Evolutionary conservation across 345 rosid species (phyloP), one percentile per base, ranked within the genome.

Genomic region (Conringia planisiliqua): DNA sequence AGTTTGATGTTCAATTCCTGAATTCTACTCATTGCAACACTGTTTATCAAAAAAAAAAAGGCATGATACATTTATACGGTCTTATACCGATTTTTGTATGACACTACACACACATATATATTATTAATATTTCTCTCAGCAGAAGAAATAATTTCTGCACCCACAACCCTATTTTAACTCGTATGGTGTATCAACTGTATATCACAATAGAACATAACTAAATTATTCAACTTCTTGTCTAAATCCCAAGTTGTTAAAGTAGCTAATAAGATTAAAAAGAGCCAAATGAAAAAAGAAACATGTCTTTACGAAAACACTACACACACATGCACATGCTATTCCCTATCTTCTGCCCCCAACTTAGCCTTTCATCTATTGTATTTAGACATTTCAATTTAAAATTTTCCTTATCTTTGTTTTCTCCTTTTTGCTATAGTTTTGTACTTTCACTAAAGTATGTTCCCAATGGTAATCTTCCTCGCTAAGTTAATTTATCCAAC

Each of bases 391-490:
- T 61, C 50, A 40, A 68, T 76, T 62, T 43, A 3, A 24, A 42
- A 10, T 0, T 10, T 20, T 46, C 43, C 24, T 70, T 70, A 56
- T 55, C 71, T 77, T 76, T 56, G 60, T 55, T 10, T 35, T 70
- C 59, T 54, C 14, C 65, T 35, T 76, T 70, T 54, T 55, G 74
- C 35, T 56, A 70, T 76, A 55, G 74, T 44, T 58, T 32, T 70
- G 60, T 70, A 70, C 76, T 36, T 70, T 63, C 76, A 43, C 6
- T 44, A 70, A 63, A 70, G 75, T 38, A 42, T 62, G 79, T 35
- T 76, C 71, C 66, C 75, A 55, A 24, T 55, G 43, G 52, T 44
- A 74, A 70, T 62, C 80, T 63, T 76, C 75, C 60, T 76, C 80
- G 27, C 71, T 56, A 76, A 76, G 80, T 70, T 76, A 62, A 46